phyloP scores from a whole-genome alignment of 495 filamentous ascomycete genomes.

The Darksidea phi region DNA sequence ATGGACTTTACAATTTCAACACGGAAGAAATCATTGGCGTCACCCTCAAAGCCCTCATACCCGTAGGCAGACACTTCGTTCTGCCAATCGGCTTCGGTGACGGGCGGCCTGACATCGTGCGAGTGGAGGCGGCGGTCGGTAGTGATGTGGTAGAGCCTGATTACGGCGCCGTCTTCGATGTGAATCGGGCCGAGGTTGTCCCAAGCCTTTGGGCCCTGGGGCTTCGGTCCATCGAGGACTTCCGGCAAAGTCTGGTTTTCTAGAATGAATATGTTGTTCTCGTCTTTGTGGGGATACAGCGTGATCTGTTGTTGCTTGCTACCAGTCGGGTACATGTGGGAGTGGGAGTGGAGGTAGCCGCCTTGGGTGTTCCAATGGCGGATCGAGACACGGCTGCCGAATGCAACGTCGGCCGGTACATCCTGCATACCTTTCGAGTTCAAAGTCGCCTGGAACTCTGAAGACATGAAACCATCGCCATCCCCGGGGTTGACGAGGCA shows the following conservation, averaged over 20 bases:
- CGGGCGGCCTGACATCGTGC: slow-evolving; percentile 93
- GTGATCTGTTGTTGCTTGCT: slow-evolving; percentile 99
- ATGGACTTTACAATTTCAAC: slow-evolving; percentile 90
- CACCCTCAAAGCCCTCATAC: slow-evolving; percentile 93
- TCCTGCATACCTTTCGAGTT: slow-evolving; percentile 96
- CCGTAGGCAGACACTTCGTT: slow-evolving; percentile 98
- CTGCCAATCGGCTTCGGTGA: slow-evolving; percentile 97
- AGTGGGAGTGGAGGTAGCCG: slow-evolving; percentile 94
- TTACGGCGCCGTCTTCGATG: slow-evolving; percentile 74
- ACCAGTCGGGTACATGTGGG: slow-evolving; percentile 94
- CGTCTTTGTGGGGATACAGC: slow-evolving; percentile 97
- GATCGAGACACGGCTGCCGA: slow-evolving; percentile 80
- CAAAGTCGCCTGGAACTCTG: slow-evolving; percentile 95
- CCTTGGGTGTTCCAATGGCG: slow-evolving; percentile 96
- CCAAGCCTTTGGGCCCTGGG: slow-evolving; percentile 81
- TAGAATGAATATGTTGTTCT: slow-evolving; percentile 90
- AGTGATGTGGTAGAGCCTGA: slow-evolving; percentile 77
- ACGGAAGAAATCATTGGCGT: slow-evolving; percentile 94
- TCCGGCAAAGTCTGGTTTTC: slow-evolving; percentile 96
- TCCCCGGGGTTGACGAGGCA: slow-evolving; percentile 93
- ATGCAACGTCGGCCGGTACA: slow-evolving; percentile 85
- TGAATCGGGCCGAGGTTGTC: slow-evolving; percentile 66
- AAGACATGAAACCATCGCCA: slow-evolving; percentile 98
- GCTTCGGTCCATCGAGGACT: slow-evolving; percentile 66
- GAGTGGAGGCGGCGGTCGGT: slow-evolving; percentile 91